phyloP scores from a whole-genome alignment of 495 filamentous ascomycete species.

The Hyaloscypha variabilis region DNA sequence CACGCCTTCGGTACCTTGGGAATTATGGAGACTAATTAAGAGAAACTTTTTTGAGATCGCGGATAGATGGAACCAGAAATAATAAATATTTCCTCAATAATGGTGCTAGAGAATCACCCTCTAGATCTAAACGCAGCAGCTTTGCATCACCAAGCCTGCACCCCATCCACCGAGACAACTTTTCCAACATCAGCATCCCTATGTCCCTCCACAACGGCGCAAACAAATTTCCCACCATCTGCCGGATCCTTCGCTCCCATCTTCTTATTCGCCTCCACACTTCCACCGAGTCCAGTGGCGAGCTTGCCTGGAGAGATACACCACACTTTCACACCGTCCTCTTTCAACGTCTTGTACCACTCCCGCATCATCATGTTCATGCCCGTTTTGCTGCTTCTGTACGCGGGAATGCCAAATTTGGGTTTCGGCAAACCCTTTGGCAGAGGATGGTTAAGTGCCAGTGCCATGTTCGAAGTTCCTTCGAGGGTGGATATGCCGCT shows the following conservation, averaged over 20 bases:
- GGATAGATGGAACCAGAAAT: too few species aligned
- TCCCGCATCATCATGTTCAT: conserved; percentile 69
- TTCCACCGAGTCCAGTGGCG: conserved; percentile 51
- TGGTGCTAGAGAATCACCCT: too few species aligned
- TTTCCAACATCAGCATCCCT: conserved; percentile 51
- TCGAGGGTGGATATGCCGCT: conserved; percentile 49
- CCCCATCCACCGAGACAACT: conserved; percentile 36
- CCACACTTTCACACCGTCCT: conserved; percentile 65
- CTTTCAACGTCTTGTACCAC: conserved; percentile 52
- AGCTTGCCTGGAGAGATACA: conserved; percentile 57
- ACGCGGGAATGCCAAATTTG: conserved; percentile 34
- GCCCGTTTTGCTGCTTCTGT: conserved; percentile 59
- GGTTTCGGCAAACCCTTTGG: conserved; percentile 52
- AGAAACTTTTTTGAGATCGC: too few species aligned
- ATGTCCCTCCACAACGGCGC: conserved; percentile 47
- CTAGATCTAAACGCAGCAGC: too few species aligned
- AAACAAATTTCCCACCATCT: conserved; percentile 46
- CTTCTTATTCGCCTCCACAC: conserved; percentile 37
- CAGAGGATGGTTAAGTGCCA: conserved; percentile 36
- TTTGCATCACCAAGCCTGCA: conserved; percentile 51
- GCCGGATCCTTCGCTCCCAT: conserved; percentile 46
- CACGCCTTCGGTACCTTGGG: too few species aligned
- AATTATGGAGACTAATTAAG: too few species aligned
- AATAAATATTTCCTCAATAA: too few species aligned
- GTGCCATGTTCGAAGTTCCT: conserved; percentile 35